Conservation (phyloP, 2,329 filamentous ascomycete species). For the Penicillium glabrum region DNA sequence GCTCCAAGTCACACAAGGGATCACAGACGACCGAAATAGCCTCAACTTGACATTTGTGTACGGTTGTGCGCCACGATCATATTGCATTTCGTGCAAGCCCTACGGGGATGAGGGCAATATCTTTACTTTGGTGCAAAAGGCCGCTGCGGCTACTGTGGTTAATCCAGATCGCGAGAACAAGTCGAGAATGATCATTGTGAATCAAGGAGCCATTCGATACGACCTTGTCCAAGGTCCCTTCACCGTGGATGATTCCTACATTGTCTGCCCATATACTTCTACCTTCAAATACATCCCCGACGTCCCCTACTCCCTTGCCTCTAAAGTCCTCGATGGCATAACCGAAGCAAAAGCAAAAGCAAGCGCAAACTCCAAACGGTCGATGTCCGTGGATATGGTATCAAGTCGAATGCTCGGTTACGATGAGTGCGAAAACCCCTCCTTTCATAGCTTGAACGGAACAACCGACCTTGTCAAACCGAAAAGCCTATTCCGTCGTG, state of each 20-base stretch:
- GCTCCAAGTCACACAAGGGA: constrained; percentile 47
- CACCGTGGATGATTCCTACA: constrained; percentile 45
- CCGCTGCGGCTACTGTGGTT: constrained; percentile 53
- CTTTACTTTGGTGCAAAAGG: constrained; percentile 51
- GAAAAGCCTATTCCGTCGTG: constrained; percentile 6
- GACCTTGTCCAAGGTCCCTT: constrained; percentile 65
- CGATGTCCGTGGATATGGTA: constrained; percentile 1
- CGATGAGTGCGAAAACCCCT: constrained; percentile 7
- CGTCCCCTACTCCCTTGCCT: constrained; percentile 7
- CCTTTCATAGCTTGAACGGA: background rate
- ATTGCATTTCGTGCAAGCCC: constrained; percentile 54
- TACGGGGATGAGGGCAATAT: constrained; percentile 50
- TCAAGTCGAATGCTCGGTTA: constrained; percentile 9
- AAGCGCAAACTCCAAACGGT: background rate
- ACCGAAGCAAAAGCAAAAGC: background rate
- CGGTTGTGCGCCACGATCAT: constrained; percentile 62
- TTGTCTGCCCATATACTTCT: constrained; percentile 10
- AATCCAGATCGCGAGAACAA: constrained; percentile 52
- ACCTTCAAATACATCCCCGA: constrained; percentile 5
- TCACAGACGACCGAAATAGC: constrained; percentile 51
- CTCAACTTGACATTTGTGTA: constrained; percentile 59
- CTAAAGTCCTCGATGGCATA: constrained; percentile 1
- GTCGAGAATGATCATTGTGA: constrained; percentile 59
- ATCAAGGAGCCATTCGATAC: constrained; percentile 62
- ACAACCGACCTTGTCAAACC: constrained; percentile 2